Conservation (phyloP, 2,329 filamentous ascomycete genomes). For the Cephalotrichum gorgonifer region DNA sequence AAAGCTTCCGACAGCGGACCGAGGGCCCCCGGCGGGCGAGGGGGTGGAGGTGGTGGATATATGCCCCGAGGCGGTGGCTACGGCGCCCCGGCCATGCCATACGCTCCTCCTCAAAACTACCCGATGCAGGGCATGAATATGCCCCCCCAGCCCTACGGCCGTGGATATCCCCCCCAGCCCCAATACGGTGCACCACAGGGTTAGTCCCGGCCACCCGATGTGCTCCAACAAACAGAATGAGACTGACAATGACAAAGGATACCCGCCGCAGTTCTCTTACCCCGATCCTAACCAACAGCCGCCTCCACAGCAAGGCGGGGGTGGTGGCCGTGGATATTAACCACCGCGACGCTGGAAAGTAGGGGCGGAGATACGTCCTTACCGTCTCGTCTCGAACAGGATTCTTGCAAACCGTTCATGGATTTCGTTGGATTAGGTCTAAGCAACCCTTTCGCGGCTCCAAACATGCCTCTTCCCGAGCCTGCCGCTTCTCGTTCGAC, state of each 20-base stretch:
- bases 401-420: conserved; percentile 3
- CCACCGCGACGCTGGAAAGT: background rate
- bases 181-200: conserved; percentile 30
- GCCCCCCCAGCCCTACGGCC: conserved; percentile 25
- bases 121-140: conserved; percentile 22
- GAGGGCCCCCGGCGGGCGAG: conserved; percentile 45
- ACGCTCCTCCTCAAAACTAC: conserved; percentile 24
- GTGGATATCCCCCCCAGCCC: conserved; percentile 24
- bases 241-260: conserved; percentile 1
- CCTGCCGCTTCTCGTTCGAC: conserved; percentile 7
- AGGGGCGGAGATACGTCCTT: background rate
- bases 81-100: conserved; percentile 25
- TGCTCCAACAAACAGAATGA: too few relatives aligned
- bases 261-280: conserved; percentile 3
- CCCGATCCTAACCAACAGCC: conserved; percentile 20
- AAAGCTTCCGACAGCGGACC: conserved; percentile 77
- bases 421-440: background rate
- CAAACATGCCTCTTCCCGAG: background rate
- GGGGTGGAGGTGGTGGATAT: conserved; percentile 29
- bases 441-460: background rate
- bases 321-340: conserved; percentile 29
- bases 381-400: conserved; percentile 3
- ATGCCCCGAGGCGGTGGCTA: conserved; percentile 35
- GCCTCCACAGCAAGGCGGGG: conserved; percentile 20
- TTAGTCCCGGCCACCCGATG: conserved; percentile 13